Conservation (phyloP, 371 early-diverging fungal genomes). For the Fennellomyces sp. region DNA sequence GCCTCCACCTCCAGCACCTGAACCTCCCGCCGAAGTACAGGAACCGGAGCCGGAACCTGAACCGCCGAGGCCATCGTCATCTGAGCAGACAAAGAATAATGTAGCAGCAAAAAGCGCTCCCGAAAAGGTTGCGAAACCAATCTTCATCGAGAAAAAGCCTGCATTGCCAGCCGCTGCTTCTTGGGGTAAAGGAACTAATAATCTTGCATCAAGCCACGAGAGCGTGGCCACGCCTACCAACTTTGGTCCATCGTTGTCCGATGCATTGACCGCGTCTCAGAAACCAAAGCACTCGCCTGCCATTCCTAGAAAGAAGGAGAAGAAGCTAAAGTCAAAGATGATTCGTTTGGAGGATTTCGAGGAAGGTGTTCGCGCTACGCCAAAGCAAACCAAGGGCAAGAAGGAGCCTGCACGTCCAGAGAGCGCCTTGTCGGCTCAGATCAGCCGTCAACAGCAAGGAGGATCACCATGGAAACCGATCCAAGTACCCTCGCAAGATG, state of each 20-base stretch:
- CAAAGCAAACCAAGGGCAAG: conserved; percentile 15
- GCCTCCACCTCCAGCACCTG: conserved; percentile 12
- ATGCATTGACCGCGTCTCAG: conserved; percentile 42
- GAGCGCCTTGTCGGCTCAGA: conserved; percentile 4
- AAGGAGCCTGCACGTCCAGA: conserved; percentile 7
- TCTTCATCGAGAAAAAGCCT: conserved; percentile 38
- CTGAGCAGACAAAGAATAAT: conserved; percentile 8
- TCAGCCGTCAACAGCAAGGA: neutral
- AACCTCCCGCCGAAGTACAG: neutral
- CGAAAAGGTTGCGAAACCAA: conserved; percentile 20
- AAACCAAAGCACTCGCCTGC: conserved; percentile 44
- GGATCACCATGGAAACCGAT: conserved; percentile 5
- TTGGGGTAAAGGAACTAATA: conserved; percentile 56
- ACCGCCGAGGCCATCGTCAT: conserved; percentile 16
- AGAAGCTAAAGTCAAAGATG: conserved; percentile 44
- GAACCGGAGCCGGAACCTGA: conserved; percentile 7
- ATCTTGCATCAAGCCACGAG: conserved; percentile 25
- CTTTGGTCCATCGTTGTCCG: conserved; percentile 50
- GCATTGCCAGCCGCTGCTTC: conserved; percentile 69
- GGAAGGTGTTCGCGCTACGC: conserved; percentile 29
- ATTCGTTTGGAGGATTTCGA: conserved; percentile 50
- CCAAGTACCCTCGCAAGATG: neutral
- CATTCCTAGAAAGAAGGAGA: conserved; percentile 42
- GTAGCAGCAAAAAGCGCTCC: neutral
- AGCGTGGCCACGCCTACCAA: conserved; percentile 38